Base-by-base conservation (phyloP, 352 stramenopile species). In the Pythium guiyangense region DNA sequence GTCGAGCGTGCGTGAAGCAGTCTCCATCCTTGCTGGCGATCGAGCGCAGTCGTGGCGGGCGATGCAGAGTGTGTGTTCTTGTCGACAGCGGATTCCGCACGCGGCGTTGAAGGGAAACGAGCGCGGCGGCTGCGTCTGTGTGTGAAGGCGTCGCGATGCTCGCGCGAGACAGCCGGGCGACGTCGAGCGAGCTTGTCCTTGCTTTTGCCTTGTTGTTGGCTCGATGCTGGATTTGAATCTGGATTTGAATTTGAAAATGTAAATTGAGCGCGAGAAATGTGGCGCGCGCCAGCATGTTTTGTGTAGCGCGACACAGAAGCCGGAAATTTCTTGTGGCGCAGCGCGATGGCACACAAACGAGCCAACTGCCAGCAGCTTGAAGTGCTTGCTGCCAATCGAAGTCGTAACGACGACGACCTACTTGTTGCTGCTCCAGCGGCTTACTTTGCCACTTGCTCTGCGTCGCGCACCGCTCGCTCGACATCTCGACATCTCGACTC, bases 1-100 rank as follows among this genome's bases (percentile, higher is more conserved):
- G 44, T 64, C 68, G 59, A 59, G 59, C 22, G n/a, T 45, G 51
- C 44, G 49, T 27, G n/a, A 14, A 17, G 55, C 37, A 12, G 29
- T 43, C 49, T 62, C 54, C 42, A 53, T 54, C 48, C 14, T 29
- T 40, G 44, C 25, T 40, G 49, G 22, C 22, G 22, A 22, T 22
- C 22, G 22, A 22, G 22, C 22, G 22, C 22, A 22, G 22, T 22
- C 22, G 22, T 22, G 22, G 22, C 22, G 22, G 9, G 15, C 22
- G 43, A 26, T 40, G 20, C 25, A 29, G 29, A n/a, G 27, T 47
- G 35, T 39, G 29, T 26, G 22, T 57, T 22, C 17, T 3, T 34
- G 35, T 40, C 57, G 52, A 27, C 48, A 39, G 18, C 50, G 26
- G 55, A 67, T 70, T 69, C 70, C 62, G 64, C 67, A 50, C 22